These are phyloP conservation scores for Colletotrichum karsti DNA, from an alignment of 2,329 filamentous ascomycete species.

Conservation along the genomic window DNA sequence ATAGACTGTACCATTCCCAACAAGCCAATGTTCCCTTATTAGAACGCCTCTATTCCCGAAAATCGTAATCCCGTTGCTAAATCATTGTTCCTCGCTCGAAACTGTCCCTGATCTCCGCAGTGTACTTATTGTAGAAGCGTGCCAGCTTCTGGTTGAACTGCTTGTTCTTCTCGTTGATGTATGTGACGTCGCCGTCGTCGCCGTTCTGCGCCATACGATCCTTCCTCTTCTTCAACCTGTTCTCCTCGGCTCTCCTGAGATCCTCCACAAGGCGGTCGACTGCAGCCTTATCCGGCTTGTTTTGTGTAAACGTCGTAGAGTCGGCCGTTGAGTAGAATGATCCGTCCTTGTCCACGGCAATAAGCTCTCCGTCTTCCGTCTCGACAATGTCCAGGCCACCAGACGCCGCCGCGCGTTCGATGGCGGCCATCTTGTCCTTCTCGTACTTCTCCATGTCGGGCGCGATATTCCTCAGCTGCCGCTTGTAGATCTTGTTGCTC, in stretches of 20 bases:
- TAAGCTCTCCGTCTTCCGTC: slow-evolving; percentile 92
- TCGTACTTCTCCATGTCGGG: slow-evolving; percentile 88
- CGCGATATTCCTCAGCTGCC: slow-evolving; percentile 81
- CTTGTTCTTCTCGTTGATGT: slow-evolving; percentile 99
- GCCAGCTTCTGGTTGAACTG: slow-evolving; percentile 98
- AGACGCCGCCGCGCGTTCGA: slow-evolving; percentile 84
- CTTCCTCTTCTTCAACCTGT: slow-evolving; percentile 83
- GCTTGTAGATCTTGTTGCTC: slow-evolving; percentile 91
- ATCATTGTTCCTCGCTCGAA: slow-evolving; percentile 98
- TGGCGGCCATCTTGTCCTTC: slow-evolving; percentile 82
- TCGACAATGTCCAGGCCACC: slow-evolving; percentile 94
- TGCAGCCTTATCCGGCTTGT: slow-evolving; percentile 86
- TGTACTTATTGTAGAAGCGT: slow-evolving; percentile 99
- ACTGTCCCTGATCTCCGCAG: slow-evolving; percentile 93
- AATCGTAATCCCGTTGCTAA: slow-evolving; percentile 46
- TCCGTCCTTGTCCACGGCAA: slow-evolving; percentile 91
- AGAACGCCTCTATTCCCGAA: background rate
- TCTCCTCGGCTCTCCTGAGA: slow-evolving; percentile 87
- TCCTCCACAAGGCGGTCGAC: slow-evolving; percentile 90
- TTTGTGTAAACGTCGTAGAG: slow-evolving; percentile 81
- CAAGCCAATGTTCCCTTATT: background rate
- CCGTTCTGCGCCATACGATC: slow-evolving; percentile 81
- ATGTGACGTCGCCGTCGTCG: slow-evolving; percentile 91
- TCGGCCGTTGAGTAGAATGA: slow-evolving; percentile 91
- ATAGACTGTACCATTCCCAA: slow-evolving; percentile 41